Evolutionary conservation across 2,329 filamentous ascomycete genomes (phyloP).

Genomic region (Aspergillus udagawae): DNA sequence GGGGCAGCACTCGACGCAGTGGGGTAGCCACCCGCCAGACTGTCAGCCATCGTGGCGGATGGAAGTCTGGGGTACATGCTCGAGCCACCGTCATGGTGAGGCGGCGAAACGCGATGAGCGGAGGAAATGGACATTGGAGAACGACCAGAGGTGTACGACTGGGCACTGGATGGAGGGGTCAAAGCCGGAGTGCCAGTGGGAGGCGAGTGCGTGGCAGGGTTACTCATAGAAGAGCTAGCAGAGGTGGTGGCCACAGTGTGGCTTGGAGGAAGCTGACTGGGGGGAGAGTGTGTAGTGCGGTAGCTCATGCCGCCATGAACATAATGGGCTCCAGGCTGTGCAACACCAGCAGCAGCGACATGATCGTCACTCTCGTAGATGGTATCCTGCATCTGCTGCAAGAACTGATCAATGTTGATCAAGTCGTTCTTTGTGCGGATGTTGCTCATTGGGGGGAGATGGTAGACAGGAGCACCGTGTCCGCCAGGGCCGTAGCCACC

Average conservation of each 20-base stretch:
- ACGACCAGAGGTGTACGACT: constrained; percentile 60
- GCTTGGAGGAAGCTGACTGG: constrained; percentile 39
- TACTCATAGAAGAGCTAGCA: constrained; percentile 36
- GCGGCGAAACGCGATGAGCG: constrained; percentile 49
- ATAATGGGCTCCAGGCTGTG: constrained; percentile 68
- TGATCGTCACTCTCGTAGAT: constrained; percentile 90
- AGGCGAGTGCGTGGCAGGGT: constrained; percentile 41
- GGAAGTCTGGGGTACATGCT: constrained; percentile 63
- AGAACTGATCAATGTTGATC: constrained; percentile 86
- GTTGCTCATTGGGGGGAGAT: constrained; percentile 80
- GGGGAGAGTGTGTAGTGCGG: constrained; percentile 56
- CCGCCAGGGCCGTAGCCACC: constrained; percentile 52
- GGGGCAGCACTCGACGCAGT: constrained; percentile 54
- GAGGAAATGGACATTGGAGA: constrained; percentile 55
- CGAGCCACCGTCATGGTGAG: constrained; percentile 41
- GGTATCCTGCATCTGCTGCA: constrained; percentile 93
- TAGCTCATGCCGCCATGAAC: constrained; percentile 50
- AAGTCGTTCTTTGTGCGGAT: constrained; percentile 91
- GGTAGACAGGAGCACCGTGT: constrained; percentile 72
- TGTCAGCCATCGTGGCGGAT: constrained; percentile 55
- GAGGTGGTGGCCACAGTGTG: constrained; percentile 39
- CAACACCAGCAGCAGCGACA: constrained; percentile 72
- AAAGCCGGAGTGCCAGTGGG: constrained; percentile 56
- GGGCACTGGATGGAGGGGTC: constrained; percentile 59
- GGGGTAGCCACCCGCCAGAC: constrained; percentile 49